Percentiles rank a stretch among this genome's conserved stretches.
Evolutionary conservation across 305 asterid genomes (phyloP).

Genomic region (Fraxinus greggii): DNA sequence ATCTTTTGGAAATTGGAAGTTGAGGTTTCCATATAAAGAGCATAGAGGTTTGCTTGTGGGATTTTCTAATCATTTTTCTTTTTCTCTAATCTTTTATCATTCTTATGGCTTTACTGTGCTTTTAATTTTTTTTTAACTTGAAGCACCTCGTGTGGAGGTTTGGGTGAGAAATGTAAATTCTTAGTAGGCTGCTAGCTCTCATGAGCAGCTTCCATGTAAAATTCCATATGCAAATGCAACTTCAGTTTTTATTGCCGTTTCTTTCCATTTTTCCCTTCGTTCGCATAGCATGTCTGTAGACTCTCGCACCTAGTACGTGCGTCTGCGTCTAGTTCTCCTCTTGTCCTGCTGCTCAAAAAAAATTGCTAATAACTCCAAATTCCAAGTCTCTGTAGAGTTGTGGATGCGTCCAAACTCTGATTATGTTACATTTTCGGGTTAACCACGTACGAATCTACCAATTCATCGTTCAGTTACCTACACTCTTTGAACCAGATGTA

Average conservation of each 20-base stretch:
- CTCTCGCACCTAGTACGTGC: not conserved
- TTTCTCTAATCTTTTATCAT: constrained; percentile 32
- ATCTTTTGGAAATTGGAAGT: constrained; percentile 36
- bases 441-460: not conserved
- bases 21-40: constrained; percentile 32
- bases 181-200: constrained; percentile 43
- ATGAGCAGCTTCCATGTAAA: constrained; percentile 55
- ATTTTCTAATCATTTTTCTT: constrained; percentile 15
- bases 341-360: not conserved
- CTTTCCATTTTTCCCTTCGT: not conserved
- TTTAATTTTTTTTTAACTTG: constrained; percentile 30
- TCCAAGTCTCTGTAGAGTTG: not conserved
- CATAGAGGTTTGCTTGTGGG: constrained; percentile 41
- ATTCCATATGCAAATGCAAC: constrained; percentile 44
- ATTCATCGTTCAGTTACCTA: not conserved
- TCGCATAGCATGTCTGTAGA: not conserved
- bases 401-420: not conserved
- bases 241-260: constrained; percentile 14
- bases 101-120: constrained; percentile 37
- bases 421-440: not conserved
- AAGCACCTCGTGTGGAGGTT: constrained; percentile 33
- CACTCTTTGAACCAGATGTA: not conserved
- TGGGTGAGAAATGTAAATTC: constrained; percentile 57
- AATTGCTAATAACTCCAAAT: not conserved
- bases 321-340: not conserved